phyloP scores from a whole-genome alignment of 148 eudicot species.

The Tetragonia tetragonoides region DNA sequence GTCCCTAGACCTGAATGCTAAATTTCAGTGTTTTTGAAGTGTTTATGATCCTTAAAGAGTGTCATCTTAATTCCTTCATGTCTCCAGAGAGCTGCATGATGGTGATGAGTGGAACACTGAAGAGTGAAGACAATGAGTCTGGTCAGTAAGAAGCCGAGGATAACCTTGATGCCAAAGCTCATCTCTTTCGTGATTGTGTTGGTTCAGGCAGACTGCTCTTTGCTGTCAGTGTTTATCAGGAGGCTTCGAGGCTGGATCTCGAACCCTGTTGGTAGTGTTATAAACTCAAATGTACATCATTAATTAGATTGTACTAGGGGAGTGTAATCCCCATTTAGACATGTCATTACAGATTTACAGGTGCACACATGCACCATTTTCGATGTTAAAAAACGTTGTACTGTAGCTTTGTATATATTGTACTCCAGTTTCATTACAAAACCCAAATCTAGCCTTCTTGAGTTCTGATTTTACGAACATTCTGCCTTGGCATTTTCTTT shows the following conservation, averaged over 20 bases:
- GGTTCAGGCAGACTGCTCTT: conserved; percentile 14
- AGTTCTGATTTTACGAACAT: too few species aligned
- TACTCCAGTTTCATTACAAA: too few species aligned
- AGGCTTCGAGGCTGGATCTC: conserved; percentile 2
- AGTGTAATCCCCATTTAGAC: conserved; percentile 1
- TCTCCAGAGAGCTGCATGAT: conserved; percentile 44
- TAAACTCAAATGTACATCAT: not conserved
- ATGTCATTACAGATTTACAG: too few species aligned
- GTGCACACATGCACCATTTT: too few species aligned
- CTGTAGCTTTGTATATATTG: too few species aligned
- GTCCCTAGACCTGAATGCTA: too few species aligned
- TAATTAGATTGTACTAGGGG: not conserved
- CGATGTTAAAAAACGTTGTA: too few species aligned
- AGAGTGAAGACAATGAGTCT: conserved; percentile 38
- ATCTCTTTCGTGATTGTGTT: not conserved
- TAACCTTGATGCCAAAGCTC: not conserved
- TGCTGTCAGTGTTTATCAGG: conserved; percentile 2
- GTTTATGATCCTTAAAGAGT: not conserved
- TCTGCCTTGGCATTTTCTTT: too few species aligned
- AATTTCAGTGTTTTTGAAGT: too few species aligned
- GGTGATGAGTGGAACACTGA: conserved; percentile 39
- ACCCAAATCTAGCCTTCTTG: too few species aligned
- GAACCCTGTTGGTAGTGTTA: not conserved
- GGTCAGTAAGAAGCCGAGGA: conserved; percentile 23
- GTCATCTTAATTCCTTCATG: not conserved